phyloP scores from a whole-genome alignment of 2,329 filamentous ascomycete genomes.

The Sordariomycetes sp. region DNA sequence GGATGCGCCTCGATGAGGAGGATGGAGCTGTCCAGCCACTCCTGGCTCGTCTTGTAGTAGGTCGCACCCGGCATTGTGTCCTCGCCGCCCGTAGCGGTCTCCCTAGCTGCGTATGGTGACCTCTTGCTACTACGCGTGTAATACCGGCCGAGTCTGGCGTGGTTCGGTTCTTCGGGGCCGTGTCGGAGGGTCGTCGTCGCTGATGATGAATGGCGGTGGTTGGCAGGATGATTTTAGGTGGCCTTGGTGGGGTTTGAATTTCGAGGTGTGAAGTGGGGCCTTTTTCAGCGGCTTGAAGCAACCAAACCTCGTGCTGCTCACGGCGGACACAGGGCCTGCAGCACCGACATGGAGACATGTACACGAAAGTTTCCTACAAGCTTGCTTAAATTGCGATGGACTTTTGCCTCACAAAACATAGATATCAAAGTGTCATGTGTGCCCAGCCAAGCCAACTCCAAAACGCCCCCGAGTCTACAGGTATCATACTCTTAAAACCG shows the following conservation, averaged over 20 bases:
- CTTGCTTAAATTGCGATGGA: too few species aligned
- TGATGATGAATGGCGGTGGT: neutral
- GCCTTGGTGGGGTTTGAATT: neutral
- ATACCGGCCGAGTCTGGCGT: neutral
- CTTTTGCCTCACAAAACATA: neutral
- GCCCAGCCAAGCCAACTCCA: neutral
- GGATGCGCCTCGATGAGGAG: conserved; percentile 81
- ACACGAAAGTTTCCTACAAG: too few species aligned
- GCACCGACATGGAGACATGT: too few species aligned
- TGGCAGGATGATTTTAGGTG: neutral
- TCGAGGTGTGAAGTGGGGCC: neutral
- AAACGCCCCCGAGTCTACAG: conserved; percentile 1
- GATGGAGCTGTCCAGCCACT: conserved; percentile 83
- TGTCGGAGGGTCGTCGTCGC: neutral
- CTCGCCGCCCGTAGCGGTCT: neutral
- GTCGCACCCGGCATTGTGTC: conserved; percentile 29
- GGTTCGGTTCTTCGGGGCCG: neutral
- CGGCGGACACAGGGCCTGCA: too few species aligned
- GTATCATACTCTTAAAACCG: neutral
- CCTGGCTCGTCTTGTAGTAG: conserved; percentile 71
- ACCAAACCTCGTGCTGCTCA: too few species aligned
- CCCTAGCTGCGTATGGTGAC: neutral
- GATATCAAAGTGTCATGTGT: neutral
- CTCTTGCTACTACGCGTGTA: neutral
- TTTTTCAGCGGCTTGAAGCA: too few species aligned